A percentile compares a stretch with the other conserved stretches of the same genome.
Evolutionary conservation across 2,329 filamentous ascomycete genomes (phyloP).

Genomic region (Aspergillus fijiensis): DNA sequence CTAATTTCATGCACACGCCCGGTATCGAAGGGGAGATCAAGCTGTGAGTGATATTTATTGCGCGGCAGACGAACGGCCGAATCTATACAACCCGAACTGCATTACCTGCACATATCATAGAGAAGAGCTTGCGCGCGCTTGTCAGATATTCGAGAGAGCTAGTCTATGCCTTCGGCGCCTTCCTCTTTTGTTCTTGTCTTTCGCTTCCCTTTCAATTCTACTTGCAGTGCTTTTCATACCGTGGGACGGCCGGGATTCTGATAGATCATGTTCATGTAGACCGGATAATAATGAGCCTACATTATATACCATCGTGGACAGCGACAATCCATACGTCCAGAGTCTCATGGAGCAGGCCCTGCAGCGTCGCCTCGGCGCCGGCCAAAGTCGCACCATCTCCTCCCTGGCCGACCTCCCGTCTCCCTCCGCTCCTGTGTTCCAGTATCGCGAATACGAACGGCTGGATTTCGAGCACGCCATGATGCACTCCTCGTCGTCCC

Average conservation of each 20-base stretch:
- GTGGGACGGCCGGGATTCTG: conserved; percentile 27
- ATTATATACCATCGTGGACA: conserved; percentile 74
- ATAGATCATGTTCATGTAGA: conserved; percentile 37
- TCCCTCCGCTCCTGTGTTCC: conserved; percentile 57
- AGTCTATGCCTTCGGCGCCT: conserved; percentile 27
- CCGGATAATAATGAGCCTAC: conserved; percentile 38
- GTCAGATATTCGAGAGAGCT: conserved; percentile 29
- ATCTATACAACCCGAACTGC: conserved; percentile 17
- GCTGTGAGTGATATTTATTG: conserved; percentile 64
- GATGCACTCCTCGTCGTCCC: conserved; percentile 58
- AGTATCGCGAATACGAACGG: conserved; percentile 82
- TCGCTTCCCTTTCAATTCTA: conserved; percentile 11
- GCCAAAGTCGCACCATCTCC: conserved; percentile 57
- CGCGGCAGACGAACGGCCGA: conserved; percentile 16
- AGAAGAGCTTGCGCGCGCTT: conserved; percentile 19
- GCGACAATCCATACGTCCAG: conserved; percentile 86
- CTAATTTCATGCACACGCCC: conserved; percentile 82
- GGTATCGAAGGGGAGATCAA: conserved; percentile 70
- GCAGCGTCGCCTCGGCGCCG: conserved; percentile 57
- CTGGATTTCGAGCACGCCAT: conserved; percentile 79
- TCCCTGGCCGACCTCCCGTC: conserved; percentile 50
- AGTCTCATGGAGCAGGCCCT: conserved; percentile 78
- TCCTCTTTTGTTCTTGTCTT: conserved; percentile 7
- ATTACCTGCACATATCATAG: conserved; percentile 23
- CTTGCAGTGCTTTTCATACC: neutral